Evolutionary conservation across 106 monocot genomes (phyloP).

Genomic region (Acorus calamus): DNA sequence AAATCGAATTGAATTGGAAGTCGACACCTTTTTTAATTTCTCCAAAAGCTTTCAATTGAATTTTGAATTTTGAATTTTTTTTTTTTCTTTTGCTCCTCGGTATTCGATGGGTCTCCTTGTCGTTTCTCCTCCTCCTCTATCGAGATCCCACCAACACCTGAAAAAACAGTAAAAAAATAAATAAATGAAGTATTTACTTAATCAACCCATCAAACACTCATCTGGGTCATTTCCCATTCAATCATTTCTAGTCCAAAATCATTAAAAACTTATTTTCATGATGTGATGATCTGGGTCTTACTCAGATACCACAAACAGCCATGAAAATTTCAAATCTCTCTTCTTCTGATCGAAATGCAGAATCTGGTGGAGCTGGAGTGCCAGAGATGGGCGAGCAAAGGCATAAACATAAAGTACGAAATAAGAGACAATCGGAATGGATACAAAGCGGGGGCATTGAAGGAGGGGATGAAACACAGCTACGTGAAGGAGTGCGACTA

Average conservation of each 20-base stretch:
- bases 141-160: no score
- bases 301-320: no score
- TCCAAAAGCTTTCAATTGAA: background rate
- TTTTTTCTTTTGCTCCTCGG: background rate
- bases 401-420: constrained; percentile 10
- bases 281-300: no score
- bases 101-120: no score
- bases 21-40: background rate
- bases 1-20: background rate
- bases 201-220: no score
- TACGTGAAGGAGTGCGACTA: constrained; percentile 5
- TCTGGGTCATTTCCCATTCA: no score
- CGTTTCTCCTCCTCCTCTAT: no score
- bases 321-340: background rate
- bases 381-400: background rate
- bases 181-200: no score
- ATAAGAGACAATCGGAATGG: constrained; percentile 5
- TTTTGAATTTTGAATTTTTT: background rate
- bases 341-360: background rate
- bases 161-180: no score
- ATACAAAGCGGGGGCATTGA: constrained; percentile 10
- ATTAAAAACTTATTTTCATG: no score
- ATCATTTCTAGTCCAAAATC: no score
- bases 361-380: no score
- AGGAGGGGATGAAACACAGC: constrained; percentile 2